These are phyloP conservation scores for Plasmodium coatneyi DNA, from an alignment of 169 alveolate genomes.

Conservation along the genomic window DNA sequence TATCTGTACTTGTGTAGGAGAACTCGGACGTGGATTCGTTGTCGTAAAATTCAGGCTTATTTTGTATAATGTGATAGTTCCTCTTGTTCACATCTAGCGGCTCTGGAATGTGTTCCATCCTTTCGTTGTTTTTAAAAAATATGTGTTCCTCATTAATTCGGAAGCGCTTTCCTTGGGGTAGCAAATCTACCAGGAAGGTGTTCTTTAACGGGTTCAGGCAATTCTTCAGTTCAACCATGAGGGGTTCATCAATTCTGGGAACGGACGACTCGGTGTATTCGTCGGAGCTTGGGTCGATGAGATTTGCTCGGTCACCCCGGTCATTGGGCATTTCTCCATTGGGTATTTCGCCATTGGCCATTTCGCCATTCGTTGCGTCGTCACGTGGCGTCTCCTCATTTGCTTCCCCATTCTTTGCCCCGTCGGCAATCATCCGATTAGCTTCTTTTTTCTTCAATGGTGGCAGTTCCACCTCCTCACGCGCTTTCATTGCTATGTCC, in stretches of 20 bases:
- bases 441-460: not conserved
- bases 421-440: not conserved
- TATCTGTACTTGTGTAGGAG: slow-evolving; percentile 64
- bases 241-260: slow-evolving; percentile 43
- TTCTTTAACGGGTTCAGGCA: slow-evolving; percentile 70
- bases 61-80: slow-evolving; percentile 71
- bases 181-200: slow-evolving; percentile 67
- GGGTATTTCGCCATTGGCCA: not conserved
- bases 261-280: slow-evolving; percentile 5
- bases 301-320: not conserved
- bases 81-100: slow-evolving; percentile 68
- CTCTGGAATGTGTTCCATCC: slow-evolving; percentile 75
- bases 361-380: too few relatives aligned
- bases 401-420: not conserved
- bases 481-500: not conserved
- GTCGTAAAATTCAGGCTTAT: slow-evolving; percentile 45
- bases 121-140: slow-evolving; percentile 69
- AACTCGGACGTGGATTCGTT: slow-evolving; percentile 60
- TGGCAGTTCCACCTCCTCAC: not conserved
- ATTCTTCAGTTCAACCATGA: slow-evolving; percentile 66
- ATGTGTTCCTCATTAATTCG: slow-evolving; percentile 72
- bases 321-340: not conserved
- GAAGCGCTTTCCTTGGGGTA: slow-evolving; percentile 73
- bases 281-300: not conserved
- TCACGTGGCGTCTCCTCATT: not conserved